Base-by-base conservation (phyloP, 768 basidiomycete genomes). In the Auriscalpium orientale region DNA sequence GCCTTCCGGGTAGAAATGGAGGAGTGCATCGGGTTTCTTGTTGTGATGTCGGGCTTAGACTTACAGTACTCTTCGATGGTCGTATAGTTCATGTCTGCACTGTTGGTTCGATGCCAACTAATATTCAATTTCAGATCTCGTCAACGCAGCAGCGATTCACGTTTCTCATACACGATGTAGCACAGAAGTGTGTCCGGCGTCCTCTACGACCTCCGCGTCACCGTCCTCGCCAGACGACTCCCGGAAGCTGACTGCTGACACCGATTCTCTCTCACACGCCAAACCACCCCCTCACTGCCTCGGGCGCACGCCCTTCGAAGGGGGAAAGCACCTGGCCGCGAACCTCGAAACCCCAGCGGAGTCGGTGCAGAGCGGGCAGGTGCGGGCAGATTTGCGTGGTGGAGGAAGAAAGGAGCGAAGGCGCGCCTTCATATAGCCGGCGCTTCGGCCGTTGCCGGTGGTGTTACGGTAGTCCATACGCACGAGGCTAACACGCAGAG, bases 381-480 rank as follows among this genome's bases (percentile, higher is more conserved):
- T 58, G 56, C 60, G 64, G 64, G 53, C 59, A 61, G 60, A 64
- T 57, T 55, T 91, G 89, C 66, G 87, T 84, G 20, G 85, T 54
- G 51, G 18, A n/a, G 49, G 11, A 47, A 21, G 15, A 7, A 16
- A 2, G 40, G 11, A 3, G 13, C 46, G 35, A 18, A 16, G 8
- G 34, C 21, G 22, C 18, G 2, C 4, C 16, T n/a, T 37, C 22
- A n/a, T 13, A 28, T 47, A n/a, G 28, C 2, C 6, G 38, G 7
- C 35, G 37, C 34, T 22, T 53, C 54, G 38, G 58, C 36, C 16
- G 11, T 53, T 59, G 48, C 53, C 59, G 58, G n/a, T n/a, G n/a
- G n/a, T n/a, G n/a, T n/a, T n/a, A 38, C 28, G 28, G 22, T 35
- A 12, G 33, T 51, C 18, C 16, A 49, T 20, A 12, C 1, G 2